Evolutionary conservation across 306 rosid genomes (phyloP), one percentile per base, ranked within the genome.

Genomic region (Quercus wislizeni): DNA sequence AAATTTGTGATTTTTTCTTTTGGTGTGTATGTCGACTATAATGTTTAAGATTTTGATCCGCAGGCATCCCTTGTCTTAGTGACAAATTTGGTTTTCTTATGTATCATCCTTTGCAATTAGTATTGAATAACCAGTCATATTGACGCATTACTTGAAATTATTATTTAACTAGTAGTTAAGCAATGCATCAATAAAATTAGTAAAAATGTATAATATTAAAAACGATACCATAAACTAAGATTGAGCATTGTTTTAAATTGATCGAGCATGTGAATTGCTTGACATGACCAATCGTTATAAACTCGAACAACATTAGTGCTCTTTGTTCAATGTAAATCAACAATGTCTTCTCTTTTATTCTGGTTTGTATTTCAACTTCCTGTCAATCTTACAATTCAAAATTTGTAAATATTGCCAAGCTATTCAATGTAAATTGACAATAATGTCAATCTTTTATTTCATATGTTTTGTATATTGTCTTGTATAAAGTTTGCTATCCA

Each of bases 401-500:
- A 30, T 6, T 65, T 30, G 2, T 61, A 46, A 57, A 55, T 55
- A 3, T 23, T 18, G 38, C 43, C 4, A 38, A 38, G 11, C 11
- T 38, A 38, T 38, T 38, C 43, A 38, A 38, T 38, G 10, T 38
- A 38, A 38, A 31, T 31, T 7, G 46, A 38, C 46, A 38, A 38
- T 38, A 38, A 63, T 10, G 41, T 33, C 62, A 58, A 54, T 63
- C 52, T 56, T 56, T 74, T 57, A 80, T 74, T 56, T 56, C 70
- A 67, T 62, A 33, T 18, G 25, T 70, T 76, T 38, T 38, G 9
- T 64, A 55, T 79, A 84, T 73, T 35, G 64, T 74, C 78, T 73
- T 80, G 62, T 38, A 67, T 73, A 23, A 25, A 79, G 62, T 63
- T 72, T 69, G 62, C 30, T 54, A 69, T 73, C 21, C 68, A 25